A percentile compares a stretch with the other conserved stretches of the same genome.
phyloP scores from a whole-genome alignment of 768 basidiomycete species.

The Leccinum uliginosum region DNA sequence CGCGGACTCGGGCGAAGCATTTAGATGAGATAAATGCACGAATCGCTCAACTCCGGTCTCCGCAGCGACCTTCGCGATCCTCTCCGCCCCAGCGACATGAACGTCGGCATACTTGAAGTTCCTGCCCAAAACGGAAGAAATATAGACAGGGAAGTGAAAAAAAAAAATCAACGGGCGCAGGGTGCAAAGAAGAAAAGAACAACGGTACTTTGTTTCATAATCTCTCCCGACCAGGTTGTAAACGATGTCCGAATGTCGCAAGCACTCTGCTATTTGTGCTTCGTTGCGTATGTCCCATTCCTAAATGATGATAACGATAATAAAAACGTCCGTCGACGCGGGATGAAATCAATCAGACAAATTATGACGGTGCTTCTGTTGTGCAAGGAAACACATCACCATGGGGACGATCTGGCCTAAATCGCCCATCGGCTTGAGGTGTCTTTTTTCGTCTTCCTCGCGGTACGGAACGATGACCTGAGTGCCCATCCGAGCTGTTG shows the following conservation, averaged over 20 bases:
- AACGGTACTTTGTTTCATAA: conserved; percentile 86
- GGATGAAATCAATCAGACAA: conserved; percentile 24
- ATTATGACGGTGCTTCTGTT: conserved; percentile 8
- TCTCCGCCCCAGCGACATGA: conserved; percentile 75
- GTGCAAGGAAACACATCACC: conserved; percentile 45
- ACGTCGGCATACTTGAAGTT: conserved; percentile 85
- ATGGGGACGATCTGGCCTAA: conserved; percentile 93
- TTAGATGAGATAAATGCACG: conserved; percentile 93
- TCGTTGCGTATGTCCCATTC: conserved; percentile 96
- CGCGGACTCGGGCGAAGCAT: conserved; percentile 73
- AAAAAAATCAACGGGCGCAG: conserved; percentile 14
- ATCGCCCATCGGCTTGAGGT: conserved; percentile 92
- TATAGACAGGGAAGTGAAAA: neutral
- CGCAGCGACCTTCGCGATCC: conserved; percentile 80
- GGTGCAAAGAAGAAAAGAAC: conserved; percentile 5
- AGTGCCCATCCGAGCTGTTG: conserved; percentile 81
- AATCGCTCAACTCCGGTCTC: conserved; percentile 76
- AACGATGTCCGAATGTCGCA: conserved; percentile 92
- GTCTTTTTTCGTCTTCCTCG: conserved; percentile 88
- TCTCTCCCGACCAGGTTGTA: conserved; percentile 95
- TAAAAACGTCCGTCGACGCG: neutral
- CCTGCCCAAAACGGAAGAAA: conserved; percentile 39
- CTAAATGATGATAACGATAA: conserved; percentile 37
- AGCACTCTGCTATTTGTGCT: conserved; percentile 86
- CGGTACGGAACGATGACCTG: conserved; percentile 95